Conservation (phyloP, 306 rosid genomes). For the Dalbergia cultrata region DNA sequence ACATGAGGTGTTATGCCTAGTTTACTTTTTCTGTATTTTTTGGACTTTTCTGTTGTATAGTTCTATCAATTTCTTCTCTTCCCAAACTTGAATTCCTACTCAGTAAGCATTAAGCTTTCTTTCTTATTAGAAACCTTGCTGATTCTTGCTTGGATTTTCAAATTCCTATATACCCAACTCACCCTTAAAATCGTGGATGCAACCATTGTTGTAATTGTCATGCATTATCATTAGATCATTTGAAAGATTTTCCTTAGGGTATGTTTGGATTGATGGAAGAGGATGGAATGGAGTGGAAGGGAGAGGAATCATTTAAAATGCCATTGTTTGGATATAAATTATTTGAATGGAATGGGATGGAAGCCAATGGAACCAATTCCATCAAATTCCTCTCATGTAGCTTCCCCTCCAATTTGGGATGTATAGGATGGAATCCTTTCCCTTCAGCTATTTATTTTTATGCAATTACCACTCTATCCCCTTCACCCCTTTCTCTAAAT, state of each 20-base stretch:
- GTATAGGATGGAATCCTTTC: too few species aligned
- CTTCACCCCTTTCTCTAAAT: too few species aligned
- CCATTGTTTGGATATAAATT: too few species aligned
- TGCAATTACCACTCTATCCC: too few species aligned
- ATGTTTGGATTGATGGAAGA: too few species aligned
- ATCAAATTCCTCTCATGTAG: too few species aligned
- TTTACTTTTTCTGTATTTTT: not conserved
- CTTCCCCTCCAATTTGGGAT: too few species aligned
- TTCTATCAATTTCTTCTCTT: not conserved
- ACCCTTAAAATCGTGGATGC: not conserved
- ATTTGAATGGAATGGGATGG: too few species aligned
- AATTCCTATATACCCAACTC: slow-evolving; percentile 38
- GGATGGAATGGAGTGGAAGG: too few species aligned
- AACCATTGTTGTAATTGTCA: slow-evolving; percentile 12
- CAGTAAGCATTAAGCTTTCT: slow-evolving; percentile 15
- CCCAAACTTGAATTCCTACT: not conserved
- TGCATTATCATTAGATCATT: slow-evolving; percentile 12
- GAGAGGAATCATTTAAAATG: too few species aligned
- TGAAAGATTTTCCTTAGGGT: slow-evolving; percentile 27
- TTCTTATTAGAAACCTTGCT: not conserved
- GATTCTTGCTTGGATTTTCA: slow-evolving; percentile 7
- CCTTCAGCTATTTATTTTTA: too few species aligned
- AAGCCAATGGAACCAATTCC: too few species aligned
- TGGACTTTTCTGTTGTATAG: not conserved
- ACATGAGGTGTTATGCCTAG: not conserved